These are phyloP conservation scores for Madurella mycetomatis DNA, from an alignment of 2,329 filamentous ascomycete species.

Conservation along the genomic window DNA sequence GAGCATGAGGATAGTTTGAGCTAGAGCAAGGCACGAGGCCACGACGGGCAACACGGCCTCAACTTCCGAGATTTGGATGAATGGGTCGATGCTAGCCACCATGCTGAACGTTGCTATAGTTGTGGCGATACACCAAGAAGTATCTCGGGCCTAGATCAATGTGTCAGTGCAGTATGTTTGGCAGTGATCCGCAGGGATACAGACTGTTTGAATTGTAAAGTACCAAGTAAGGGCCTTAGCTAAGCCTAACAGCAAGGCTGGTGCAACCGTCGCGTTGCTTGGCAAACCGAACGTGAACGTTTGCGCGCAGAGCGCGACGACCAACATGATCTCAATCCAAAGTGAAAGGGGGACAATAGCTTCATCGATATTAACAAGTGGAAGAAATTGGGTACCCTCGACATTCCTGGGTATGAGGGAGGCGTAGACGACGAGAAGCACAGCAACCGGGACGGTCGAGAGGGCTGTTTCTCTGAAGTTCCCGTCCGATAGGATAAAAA, in stretches of 20 bases:
- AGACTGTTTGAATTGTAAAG: slow-evolving; percentile 32
- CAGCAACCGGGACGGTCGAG: slow-evolving; percentile 28
- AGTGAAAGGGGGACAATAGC: slow-evolving; percentile 25
- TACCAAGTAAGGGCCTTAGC: slow-evolving; percentile 35
- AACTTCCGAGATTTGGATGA: slow-evolving; percentile 25
- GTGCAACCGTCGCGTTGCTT: slow-evolving; percentile 7
- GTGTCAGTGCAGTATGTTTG: neutral
- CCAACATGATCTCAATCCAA: slow-evolving; percentile 21
- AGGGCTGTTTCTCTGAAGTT: slow-evolving; percentile 22
- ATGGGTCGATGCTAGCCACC: slow-evolving; percentile 29
- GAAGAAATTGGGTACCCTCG: slow-evolving; percentile 19
- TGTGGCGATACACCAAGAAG: slow-evolving; percentile 32
- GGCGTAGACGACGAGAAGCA: slow-evolving; percentile 30
- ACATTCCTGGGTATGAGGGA: slow-evolving; percentile 23
- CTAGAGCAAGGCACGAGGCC: slow-evolving; percentile 30
- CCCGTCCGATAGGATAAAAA: slow-evolving; percentile 29
- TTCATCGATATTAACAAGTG: slow-evolving; percentile 31
- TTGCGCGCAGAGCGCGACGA: slow-evolving; percentile 19
- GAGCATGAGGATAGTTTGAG: slow-evolving; percentile 30
- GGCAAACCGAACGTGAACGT: slow-evolving; percentile 25
- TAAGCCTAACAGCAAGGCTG: slow-evolving; percentile 24
- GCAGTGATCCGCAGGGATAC: slow-evolving; percentile 1
- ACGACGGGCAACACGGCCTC: slow-evolving; percentile 27
- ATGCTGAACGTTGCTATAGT: slow-evolving; percentile 32
- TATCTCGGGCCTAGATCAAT: slow-evolving; percentile 27